Evolutionary conservation across 2,329 filamentous ascomycete species (phyloP), one percentile per base, ranked within the genome.

Genomic region (Exophiala aquamarina): DNA sequence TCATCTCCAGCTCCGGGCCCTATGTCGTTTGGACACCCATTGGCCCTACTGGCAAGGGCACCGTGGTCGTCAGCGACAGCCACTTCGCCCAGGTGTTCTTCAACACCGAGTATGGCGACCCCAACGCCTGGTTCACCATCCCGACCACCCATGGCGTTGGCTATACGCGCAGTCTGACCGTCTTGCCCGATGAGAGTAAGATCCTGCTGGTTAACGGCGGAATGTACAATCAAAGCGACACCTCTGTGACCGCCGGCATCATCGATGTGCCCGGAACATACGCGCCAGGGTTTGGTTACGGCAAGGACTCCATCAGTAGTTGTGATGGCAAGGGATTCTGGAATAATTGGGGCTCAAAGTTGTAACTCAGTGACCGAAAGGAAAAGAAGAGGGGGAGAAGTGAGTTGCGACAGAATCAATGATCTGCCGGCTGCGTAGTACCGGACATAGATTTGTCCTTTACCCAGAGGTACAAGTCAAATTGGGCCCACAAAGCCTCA

Each of bases 21-120:
- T 47, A 55, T 23, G 41, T 45, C 6, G 41, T 52, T 15, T 55
- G 49, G 45, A 52, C 49, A 3, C 41, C 49, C 5, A 26, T 32
- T 6, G 48, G 43, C 18, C 38, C 38, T 9, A 28, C 38, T 4
- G 50, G 50, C 21, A 41, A 44, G 0, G 44, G 44, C 6, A 26
- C 39, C 9, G 42, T 49, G 13, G 45, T 55, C 15, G 38, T 50
- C n/a, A 49, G 45, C 29, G 38, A 33, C 7, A 31, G 18, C 35
- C 37, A 20, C 3, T 19, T 18, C 9, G 29, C 49, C 18, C 33
- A 36, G 18, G 34, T 56, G 6, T 56, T 52, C 36, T 26, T 56
- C 17, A 50, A 50, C 21, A 41, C 38, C 18, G 38, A 41, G 17
- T 41, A 41, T 20, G 38, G 38, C 38, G 21, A 41, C 17, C 38